Evolutionary conservation across 768 basidiomycete genomes (phyloP), one percentile per base, ranked within the genome.

Genomic region (Leccinum disarticulatum): DNA sequence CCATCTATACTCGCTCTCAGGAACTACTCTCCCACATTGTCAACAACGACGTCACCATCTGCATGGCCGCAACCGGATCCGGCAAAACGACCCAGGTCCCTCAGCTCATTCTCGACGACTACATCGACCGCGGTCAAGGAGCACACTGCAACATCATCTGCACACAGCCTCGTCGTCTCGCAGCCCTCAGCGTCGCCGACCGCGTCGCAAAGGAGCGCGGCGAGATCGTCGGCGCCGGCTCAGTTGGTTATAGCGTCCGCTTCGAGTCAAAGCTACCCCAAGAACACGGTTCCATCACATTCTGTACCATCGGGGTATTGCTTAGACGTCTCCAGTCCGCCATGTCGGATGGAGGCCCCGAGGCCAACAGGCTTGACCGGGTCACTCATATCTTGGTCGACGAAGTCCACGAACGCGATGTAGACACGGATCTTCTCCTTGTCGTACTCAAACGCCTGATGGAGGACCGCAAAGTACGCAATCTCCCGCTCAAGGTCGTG

Each of bases 1-100:
- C 95, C 13, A 88, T 98, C 11, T 86, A 84, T 62, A 80, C 86
- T 17, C 83, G 86, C 61, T 81, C 88, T 2, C 77, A 80, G 5
- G 82, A 88, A 10, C 80, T 97, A 46, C 69, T 96, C 54, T 70
- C 80, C 2, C 87, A 88, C 61, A 86, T 98, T 64, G 75, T 78
- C 19, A 75, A 83, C 31, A 86, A 96, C 72, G 90, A 94, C 14
- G 93, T 97, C 59, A 91, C 91, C 1, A 86, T 96, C 65, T 86
- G 88, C 64, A 90, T 93, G 87, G 93, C 93, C 51, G 85, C 90
- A 7, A 94, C 94, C 3, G 93, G 93, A 36, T 94, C 92, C 1
- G 93, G 95, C 1, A 97, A 97, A 77, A 96, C 93, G 7, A 97
- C 95, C 0, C 95, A 98, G 73, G 84, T 97, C 27, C 95, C 95